These are phyloP conservation scores for Fusarium sp. DNA, from an alignment of 2,329 filamentous ascomycete genomes.

Conservation along the genomic window DNA sequence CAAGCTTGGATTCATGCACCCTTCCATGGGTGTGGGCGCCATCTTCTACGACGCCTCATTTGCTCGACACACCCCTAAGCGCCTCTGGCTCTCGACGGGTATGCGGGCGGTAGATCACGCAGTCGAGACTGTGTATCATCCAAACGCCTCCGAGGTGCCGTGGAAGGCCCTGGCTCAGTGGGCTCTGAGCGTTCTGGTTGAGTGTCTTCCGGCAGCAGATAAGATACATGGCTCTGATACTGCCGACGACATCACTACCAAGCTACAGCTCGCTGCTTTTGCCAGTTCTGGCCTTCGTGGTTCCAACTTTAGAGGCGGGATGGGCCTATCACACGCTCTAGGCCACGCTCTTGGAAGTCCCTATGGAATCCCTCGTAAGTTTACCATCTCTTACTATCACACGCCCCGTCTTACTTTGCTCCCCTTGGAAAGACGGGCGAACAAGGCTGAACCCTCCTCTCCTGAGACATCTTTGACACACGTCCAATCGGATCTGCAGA, in stretches of 20 bases:
- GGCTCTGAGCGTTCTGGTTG: conserved; percentile 14
- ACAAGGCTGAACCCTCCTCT: conserved; percentile 29
- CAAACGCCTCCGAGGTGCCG: conserved; percentile 34
- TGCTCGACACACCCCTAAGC: conserved; percentile 31
- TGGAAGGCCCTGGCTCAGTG: conserved; percentile 37
- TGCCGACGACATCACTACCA: conserved; percentile 25
- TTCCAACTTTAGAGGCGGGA: conserved; percentile 30
- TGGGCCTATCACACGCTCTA: conserved; percentile 22
- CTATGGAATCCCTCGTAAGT: conserved; percentile 39
- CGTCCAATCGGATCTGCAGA: conserved; percentile 24
- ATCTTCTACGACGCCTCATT: conserved; percentile 33
- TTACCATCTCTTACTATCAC: neutral
- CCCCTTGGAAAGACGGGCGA: neutral
- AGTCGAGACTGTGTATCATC: conserved; percentile 40
- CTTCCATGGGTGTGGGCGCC: conserved; percentile 28
- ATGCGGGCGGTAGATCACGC: conserved; percentile 38
- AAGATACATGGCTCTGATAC: conserved; percentile 19
- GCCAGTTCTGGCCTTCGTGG: conserved; percentile 38
- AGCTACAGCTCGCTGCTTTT: conserved; percentile 38
- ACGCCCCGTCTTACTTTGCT: neutral
- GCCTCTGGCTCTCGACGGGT: conserved; percentile 36
- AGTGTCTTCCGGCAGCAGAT: conserved; percentile 15
- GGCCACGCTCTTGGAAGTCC: conserved; percentile 31
- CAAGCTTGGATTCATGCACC: conserved; percentile 41
- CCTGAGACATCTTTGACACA: conserved; percentile 8